Evolutionary conservation across 257 asterid species (phyloP), one percentile per base, ranked within the genome.

Genomic region (Capsicum rhomboideum): DNA sequence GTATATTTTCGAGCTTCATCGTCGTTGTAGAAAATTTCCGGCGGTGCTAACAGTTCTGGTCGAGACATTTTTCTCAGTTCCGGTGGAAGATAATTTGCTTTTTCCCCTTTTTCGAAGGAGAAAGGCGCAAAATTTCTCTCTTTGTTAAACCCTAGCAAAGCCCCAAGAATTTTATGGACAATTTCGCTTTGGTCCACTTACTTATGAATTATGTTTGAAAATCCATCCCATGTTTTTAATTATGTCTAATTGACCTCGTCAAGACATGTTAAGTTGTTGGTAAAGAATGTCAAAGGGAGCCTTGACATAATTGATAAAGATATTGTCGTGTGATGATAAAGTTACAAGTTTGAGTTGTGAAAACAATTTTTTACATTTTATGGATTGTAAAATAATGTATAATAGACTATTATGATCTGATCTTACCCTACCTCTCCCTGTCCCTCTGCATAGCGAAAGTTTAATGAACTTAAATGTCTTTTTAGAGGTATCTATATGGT

Each of bases 31-130:
- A 94, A 94, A 82, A 96, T 91, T 91, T 96, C 99, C 54, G 98
- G 99, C 82, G 99, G 99, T 84, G 99, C 98, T 92, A 90, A 94
- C 37, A 94, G 91, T 91, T 96, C 99, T 18, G 99, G 99, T 58
- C 98, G 90, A 34, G 98, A 92, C 81, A 49, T 75, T 26, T 75
- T 26, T 14, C 16, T 49, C 23, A 74, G 8, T 13, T 23, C 42
- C 14, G 5, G 56, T 9, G 1, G n/a, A n/a, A 74, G 59, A 58
- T 46, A 49, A 14, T 75, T 75, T 17, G 61, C 2, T 4, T 34
- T 34, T 23, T 4, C 42, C 8, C 13, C 8, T 46, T 23, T 74
- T 49, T 8, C 8, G 23, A 26, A 46, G 16, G 23, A 46, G 42
- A 49, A 26, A 75, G 26, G 42, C 61, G 10, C 23, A 75, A 14